phyloP scores from a whole-genome alignment of 2,329 filamentous ascomycete species.

The Pezicula neosporulosa region DNA sequence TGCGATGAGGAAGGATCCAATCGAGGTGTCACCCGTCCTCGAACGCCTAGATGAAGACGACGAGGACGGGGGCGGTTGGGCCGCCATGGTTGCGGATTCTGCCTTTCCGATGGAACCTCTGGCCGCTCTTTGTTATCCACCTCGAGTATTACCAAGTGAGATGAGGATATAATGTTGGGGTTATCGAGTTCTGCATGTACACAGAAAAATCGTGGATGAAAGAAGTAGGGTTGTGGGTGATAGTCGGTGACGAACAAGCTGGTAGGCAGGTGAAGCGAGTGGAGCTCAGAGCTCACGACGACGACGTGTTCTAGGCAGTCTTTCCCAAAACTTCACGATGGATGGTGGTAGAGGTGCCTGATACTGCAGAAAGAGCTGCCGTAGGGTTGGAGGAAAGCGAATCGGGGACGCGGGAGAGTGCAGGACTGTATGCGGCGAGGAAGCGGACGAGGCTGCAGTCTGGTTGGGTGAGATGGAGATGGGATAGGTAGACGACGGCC shows the following conservation, averaged over 20 bases:
- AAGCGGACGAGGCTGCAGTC: not conserved
- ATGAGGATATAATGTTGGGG: conserved; percentile 29
- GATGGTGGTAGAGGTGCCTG: not conserved
- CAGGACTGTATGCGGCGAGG: not conserved
- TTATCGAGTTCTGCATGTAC: conserved; percentile 33
- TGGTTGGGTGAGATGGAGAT: not conserved
- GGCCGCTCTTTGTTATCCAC: conserved; percentile 11
- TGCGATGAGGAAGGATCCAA: conserved; percentile 71
- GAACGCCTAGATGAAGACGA: conserved; percentile 33
- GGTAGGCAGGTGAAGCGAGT: not conserved
- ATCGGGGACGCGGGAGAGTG: not conserved
- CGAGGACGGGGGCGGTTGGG: conserved; percentile 37
- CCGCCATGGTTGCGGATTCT: conserved; percentile 30
- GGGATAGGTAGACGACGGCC: not conserved
- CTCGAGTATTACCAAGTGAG: conserved; percentile 28
- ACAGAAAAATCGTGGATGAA: conserved; percentile 10
- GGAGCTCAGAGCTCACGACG: conserved; percentile 1
- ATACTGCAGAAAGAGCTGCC: not conserved
- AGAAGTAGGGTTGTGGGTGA: not conserved
- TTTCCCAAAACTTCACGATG: not conserved
- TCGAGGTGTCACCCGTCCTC: conserved; percentile 47
- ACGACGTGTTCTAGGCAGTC: not conserved
- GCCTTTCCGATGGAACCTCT: conserved; percentile 7
- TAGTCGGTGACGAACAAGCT: not conserved
- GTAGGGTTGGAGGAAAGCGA: not conserved